Conservation (phyloP, 768 basidiomycete genomes). For the Galerina sulciceps region DNA sequence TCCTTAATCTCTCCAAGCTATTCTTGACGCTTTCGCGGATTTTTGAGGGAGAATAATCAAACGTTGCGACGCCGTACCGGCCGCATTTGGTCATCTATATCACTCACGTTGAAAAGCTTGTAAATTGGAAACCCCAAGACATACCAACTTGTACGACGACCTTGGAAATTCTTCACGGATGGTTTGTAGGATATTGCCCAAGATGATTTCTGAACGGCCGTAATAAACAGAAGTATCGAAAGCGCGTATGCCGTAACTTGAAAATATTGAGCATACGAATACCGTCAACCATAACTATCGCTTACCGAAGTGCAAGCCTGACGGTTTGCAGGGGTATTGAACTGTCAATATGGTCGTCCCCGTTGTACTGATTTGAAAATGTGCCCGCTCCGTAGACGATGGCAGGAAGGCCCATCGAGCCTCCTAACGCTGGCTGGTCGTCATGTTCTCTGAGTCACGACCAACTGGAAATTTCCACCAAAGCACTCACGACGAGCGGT, state of each 20-base stretch:
- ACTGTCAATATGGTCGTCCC: constrained; percentile 58
- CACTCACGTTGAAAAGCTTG: neutral
- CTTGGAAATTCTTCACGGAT: constrained; percentile 76
- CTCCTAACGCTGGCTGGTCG: constrained; percentile 35
- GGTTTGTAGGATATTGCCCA: constrained; percentile 66
- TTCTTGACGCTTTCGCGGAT: constrained; percentile 70
- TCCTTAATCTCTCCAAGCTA: constrained; percentile 72
- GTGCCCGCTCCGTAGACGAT: constrained; percentile 77
- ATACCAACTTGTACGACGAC: constrained; percentile 74
- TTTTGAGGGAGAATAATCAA: constrained; percentile 74
- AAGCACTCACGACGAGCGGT: constrained; percentile 41
- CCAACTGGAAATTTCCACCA: neutral
- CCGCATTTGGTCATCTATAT: constrained; percentile 86
- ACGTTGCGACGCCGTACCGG: constrained; percentile 66
- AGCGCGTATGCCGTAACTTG: constrained; percentile 77
- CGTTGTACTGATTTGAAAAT: constrained; percentile 71
- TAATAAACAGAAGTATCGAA: constrained; percentile 88
- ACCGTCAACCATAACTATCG: neutral
- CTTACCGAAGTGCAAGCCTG: constrained; percentile 76
- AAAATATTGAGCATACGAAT: neutral
- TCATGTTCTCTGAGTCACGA: neutral
- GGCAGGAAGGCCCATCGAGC: constrained; percentile 41
- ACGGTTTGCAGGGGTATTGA: constrained; percentile 66
- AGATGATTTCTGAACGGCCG: constrained; percentile 76
- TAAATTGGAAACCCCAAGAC: constrained; percentile 13